Base-by-base conservation (phyloP, 73 alveolate genomes). In the Paramecium pentaurelia region DNA sequence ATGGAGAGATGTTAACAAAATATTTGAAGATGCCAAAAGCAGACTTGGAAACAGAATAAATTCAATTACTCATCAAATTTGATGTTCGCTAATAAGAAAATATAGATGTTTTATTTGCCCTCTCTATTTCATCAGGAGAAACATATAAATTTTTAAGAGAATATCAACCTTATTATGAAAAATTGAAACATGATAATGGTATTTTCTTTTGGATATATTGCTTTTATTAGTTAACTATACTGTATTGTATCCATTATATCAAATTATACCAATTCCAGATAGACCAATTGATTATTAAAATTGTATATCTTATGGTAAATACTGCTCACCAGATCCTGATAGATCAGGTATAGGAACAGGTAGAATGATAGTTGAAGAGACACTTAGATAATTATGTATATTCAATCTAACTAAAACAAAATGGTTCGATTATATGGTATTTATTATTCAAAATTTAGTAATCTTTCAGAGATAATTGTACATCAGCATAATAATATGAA, bases 281-380 rank as follows among this genome's bases (percentile, higher is more conserved):
- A 44, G 14, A 80, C 91, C 73, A 44, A 64, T 25, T 45, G 91
- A 73, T 3, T 37, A 73, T 73, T 44, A 80, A 25, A 49, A 80
- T 80, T 80, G 91, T 45, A 32, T 45, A 44, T 34, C 64, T 14
- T 25, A 20, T 80, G 91, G 91, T 2, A 80, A 27, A 45, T 80
- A 80, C 38, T 80, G 91, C 30, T 30, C 91, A 27, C 58, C 10
- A 18, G 91, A 80, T 80, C 91, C 91, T 49, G 91, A 80, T 80
- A 77, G 91, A 20, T 27, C 44, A 18, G 77, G 58, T 20, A 45
- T 47, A n/a, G 91, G 28, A 80, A 80, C 37, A 27, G 91, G 91
- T 1, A 36, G 25, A 5, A 40, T 32, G 47, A 14, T 80, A 1
- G 77, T 80, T 10, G 71, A 47, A 80, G 91, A 80, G 38, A 12